Percentiles rank a stretch among this genome's conserved stretches.
phyloP scores from a whole-genome alignment of 2,329 filamentous ascomycete species.

The Diaporthe capsici region DNA sequence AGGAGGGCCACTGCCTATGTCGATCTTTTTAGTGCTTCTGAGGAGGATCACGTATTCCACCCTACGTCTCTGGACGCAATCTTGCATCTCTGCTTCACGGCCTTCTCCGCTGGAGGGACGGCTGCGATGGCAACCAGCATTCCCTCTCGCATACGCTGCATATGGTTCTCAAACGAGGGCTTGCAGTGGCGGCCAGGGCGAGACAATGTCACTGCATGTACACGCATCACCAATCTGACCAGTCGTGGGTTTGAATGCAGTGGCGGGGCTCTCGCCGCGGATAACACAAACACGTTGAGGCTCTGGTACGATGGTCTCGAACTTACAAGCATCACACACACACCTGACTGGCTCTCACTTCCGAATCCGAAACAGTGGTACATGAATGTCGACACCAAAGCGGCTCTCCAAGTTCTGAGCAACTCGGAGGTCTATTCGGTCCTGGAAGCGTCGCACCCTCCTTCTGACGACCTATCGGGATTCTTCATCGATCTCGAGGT shows the following conservation, averaged over 20 bases:
- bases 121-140: not conserved
- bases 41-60: not conserved
- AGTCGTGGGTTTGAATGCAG: not conserved
- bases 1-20: not conserved
- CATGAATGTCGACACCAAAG: conserved; percentile 3
- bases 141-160: not conserved
- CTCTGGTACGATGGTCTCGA: conserved; percentile 8
- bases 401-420: not conserved
- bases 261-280: not conserved
- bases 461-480: not conserved
- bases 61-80: not conserved
- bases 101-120: not conserved
- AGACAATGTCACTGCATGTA: not conserved
- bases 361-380: conserved; percentile 10
- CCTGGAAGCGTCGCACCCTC: not conserved
- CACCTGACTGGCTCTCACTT: not conserved
- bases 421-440: not conserved
- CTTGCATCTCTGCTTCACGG: conserved; percentile 1
- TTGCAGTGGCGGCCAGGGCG: not conserved
- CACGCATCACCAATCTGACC: not conserved
- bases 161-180: conserved; percentile 1
- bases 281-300: not conserved
- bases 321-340: not conserved
- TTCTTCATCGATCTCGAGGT: not conserved
- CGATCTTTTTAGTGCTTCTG: not conserved